A percentile compares a stretch with the other conserved stretches of the same genome.
phyloP scores from a whole-genome alignment of 2,329 filamentous ascomycete species.

The Diatrype stigma region DNA sequence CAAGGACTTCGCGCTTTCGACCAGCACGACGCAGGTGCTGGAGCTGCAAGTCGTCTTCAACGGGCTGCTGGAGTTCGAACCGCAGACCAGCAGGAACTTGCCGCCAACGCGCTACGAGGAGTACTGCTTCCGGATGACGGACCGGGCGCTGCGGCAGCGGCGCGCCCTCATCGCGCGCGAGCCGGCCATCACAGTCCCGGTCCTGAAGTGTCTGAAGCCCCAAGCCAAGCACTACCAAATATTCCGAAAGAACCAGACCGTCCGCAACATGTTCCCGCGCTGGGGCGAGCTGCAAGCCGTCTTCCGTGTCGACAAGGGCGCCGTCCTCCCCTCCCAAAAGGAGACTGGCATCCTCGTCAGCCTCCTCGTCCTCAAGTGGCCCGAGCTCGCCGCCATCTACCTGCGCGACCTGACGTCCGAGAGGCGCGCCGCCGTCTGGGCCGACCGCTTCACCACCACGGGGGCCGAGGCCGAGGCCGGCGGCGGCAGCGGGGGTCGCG shows the following conservation, averaged over 20 bases:
- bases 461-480: not conserved
- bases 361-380: constrained; percentile 9
- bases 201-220: constrained; percentile 9
- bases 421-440: constrained; percentile 5
- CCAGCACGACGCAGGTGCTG: constrained; percentile 4
- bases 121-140: constrained; percentile 13
- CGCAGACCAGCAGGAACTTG: not conserved
- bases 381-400: constrained; percentile 9
- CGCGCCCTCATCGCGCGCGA: constrained; percentile 5
- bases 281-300: constrained; percentile 8
- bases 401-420: constrained; percentile 3
- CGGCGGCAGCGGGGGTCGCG: not conserved
- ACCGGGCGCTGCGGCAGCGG: constrained; percentile 3
- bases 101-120: constrained; percentile 14
- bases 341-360: constrained; percentile 7
- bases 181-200: constrained; percentile 4
- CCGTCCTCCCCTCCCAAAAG: not conserved
- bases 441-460: constrained; percentile 3
- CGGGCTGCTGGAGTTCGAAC: constrained; percentile 9
- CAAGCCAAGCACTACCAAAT: constrained; percentile 2
- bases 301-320: not conserved
- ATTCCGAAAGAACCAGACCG: not conserved
- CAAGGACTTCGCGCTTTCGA: constrained; percentile 17
- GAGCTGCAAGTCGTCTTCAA: constrained; percentile 15
- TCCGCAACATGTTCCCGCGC: constrained; percentile 1